Evolutionary conservation across 2,329 filamentous ascomycete genomes (phyloP).

Genomic region (Tolypocladium endophyticum): DNA sequence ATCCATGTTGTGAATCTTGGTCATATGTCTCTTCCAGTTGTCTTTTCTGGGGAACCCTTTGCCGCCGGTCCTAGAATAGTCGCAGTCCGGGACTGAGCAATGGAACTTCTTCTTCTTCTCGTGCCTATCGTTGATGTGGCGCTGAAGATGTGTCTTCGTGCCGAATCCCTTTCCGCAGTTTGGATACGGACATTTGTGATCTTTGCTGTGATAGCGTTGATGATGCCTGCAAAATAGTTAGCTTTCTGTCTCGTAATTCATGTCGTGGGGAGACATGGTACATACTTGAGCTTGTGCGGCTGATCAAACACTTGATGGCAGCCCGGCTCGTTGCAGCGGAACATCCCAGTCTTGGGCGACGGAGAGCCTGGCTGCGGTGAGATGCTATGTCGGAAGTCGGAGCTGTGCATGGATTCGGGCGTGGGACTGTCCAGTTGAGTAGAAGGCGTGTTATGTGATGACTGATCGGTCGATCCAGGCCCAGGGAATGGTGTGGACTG

Average conservation of each 20-base stretch:
- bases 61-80: constrained; percentile 44
- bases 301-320: constrained; percentile 40
- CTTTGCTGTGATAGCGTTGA: constrained; percentile 49
- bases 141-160: constrained; percentile 51
- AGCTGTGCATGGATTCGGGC: constrained; percentile 24
- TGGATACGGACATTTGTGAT: constrained; percentile 44
- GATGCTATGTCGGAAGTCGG: constrained; percentile 24
- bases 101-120: constrained; percentile 50
- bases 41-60: constrained; percentile 52
- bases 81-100: constrained; percentile 42
- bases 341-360: constrained; percentile 18
- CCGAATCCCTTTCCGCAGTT: constrained; percentile 47
- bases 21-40: constrained; percentile 53
- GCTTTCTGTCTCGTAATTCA: neutral
- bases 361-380: constrained; percentile 21
- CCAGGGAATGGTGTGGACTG: constrained; percentile 30
- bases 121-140: constrained; percentile 53
- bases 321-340: constrained; percentile 24
- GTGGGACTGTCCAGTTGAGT: constrained; percentile 33
- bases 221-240: constrained; percentile 35
- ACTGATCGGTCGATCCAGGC: constrained; percentile 27
- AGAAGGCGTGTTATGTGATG: constrained; percentile 34
- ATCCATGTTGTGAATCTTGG: constrained; percentile 44
- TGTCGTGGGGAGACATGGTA: neutral
- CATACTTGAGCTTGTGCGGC: constrained; percentile 48